phyloP scores from a whole-genome alignment of 2,329 filamentous ascomycete species.

The Sarocladiaceae sp. region DNA sequence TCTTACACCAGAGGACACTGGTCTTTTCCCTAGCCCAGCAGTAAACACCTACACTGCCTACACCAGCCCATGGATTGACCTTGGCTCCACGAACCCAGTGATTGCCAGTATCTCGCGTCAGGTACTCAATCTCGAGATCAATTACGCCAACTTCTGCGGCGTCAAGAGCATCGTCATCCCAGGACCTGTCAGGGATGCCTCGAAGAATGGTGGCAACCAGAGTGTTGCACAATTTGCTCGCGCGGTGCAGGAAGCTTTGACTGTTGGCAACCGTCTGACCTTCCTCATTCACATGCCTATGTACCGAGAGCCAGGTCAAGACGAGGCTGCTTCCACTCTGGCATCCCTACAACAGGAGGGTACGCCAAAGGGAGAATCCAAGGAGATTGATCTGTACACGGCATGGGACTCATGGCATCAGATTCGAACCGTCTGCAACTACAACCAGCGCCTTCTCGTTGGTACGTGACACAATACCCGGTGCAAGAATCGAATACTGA shows the following conservation, averaged over 20 bases:
- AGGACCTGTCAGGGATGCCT: constrained; percentile 63
- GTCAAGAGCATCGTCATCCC: constrained; percentile 75
- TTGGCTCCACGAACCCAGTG: constrained; percentile 74
- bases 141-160: constrained; percentile 94
- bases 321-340: constrained; percentile 43
- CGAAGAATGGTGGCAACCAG: constrained; percentile 41
- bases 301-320: constrained; percentile 61
- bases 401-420: constrained; percentile 93
- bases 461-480: constrained; percentile 51
- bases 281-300: constrained; percentile 79
- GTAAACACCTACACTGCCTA: constrained; percentile 71
- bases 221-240: constrained; percentile 72
- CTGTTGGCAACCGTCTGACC: constrained; percentile 67
- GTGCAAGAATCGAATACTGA: neutral
- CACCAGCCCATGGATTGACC: constrained; percentile 87
- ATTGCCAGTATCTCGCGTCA: constrained; percentile 84
- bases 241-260: constrained; percentile 73
- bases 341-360: constrained; percentile 33
- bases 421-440: constrained; percentile 78
- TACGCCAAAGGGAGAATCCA: constrained; percentile 23
- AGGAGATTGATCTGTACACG: constrained; percentile 63
- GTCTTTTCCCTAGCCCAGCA: constrained; percentile 59
- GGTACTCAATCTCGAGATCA: constrained; percentile 82
- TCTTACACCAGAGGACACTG: constrained; percentile 74
- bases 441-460: constrained; percentile 72